phyloP scores from a whole-genome alignment of 2,329 filamentous ascomycete species.

The Didymella lethalis region DNA sequence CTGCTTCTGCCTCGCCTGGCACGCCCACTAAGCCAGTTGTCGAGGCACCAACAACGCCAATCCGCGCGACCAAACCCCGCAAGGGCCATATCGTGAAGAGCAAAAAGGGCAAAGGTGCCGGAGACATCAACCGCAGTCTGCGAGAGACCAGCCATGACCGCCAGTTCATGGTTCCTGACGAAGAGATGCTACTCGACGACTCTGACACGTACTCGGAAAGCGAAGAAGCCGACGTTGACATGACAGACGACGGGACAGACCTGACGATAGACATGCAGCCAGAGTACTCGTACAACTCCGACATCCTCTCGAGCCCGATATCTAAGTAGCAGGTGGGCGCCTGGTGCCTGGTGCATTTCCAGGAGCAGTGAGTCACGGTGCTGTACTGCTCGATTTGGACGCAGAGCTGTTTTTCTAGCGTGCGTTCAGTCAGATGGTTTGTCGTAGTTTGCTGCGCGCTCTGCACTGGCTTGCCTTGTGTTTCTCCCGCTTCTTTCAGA shows the following conservation, averaged over 20 bases:
- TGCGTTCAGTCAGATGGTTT: neutral
- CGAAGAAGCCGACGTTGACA: slow-evolving; percentile 12
- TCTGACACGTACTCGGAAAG: slow-evolving; percentile 7
- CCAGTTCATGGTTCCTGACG: slow-evolving; percentile 9
- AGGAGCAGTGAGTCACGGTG: neutral
- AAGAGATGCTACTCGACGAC: neutral
- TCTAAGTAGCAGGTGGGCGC: neutral
- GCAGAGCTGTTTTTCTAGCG: neutral
- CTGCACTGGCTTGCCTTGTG: too few species aligned
- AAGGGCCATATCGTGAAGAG: neutral
- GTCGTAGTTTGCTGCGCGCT: neutral
- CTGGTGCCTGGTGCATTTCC: neutral
- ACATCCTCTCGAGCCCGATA: slow-evolving; percentile 2
- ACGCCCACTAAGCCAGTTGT: neutral
- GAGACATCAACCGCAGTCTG: slow-evolving; percentile 2
- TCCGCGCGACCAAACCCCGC: neutral
- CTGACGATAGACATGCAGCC: slow-evolving; percentile 25
- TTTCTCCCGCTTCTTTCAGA: too few species aligned
- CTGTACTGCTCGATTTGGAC: neutral
- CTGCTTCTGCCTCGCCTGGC: too few species aligned
- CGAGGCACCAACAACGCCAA: neutral
- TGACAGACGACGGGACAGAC: slow-evolving; percentile 10
- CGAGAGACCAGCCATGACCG: slow-evolving; percentile 13
- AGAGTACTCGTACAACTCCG: slow-evolving; percentile 16
- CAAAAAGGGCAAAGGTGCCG: neutral